Conservation (phyloP, 257 asterid genomes). For the Ligustrum vulgare region DNA sequence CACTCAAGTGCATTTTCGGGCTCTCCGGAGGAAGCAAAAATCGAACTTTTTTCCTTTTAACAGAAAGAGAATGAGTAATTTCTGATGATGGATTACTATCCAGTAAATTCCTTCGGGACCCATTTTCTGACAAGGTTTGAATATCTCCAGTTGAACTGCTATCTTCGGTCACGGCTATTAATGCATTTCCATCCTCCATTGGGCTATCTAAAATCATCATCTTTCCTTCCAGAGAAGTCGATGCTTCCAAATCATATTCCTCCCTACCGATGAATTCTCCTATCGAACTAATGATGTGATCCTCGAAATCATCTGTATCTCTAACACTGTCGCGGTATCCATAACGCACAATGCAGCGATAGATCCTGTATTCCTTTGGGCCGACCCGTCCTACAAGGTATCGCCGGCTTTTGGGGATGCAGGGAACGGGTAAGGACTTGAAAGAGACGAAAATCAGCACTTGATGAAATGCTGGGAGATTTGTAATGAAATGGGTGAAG, state of each 20-base stretch:
- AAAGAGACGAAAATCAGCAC: slow-evolving; percentile 75
- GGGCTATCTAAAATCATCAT: slow-evolving; percentile 67
- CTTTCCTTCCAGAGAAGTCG: slow-evolving; percentile 55
- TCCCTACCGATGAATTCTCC: slow-evolving; percentile 74
- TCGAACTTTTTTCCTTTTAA: slow-evolving; percentile 50
- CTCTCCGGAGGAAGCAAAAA: slow-evolving; percentile 61
- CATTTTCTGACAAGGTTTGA: slow-evolving; percentile 20
- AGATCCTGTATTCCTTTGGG: slow-evolving; percentile 65
- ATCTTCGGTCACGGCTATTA: slow-evolving; percentile 45
- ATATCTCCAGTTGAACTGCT: slow-evolving; percentile 12
- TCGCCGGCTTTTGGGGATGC: slow-evolving; percentile 51
- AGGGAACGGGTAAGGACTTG: slow-evolving; percentile 74
- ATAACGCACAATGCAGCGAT: slow-evolving; percentile 73
- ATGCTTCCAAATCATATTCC: slow-evolving; percentile 50
- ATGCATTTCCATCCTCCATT: slow-evolving; percentile 46
- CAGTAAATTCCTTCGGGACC: slow-evolving; percentile 29
- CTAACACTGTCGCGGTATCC: slow-evolving; percentile 70
- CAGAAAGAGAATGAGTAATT: slow-evolving; percentile 25
- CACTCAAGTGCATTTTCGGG: slow-evolving; percentile 49
- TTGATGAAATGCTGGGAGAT: slow-evolving; percentile 86
- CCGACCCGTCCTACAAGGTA: slow-evolving; percentile 86
- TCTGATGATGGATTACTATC: slow-evolving; percentile 27
- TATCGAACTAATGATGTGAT: slow-evolving; percentile 70
- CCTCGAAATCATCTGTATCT: slow-evolving; percentile 76
- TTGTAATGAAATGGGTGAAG: slow-evolving; percentile 82